Evolutionary conservation across 2,329 filamentous ascomycete species (phyloP).

Genomic region (Seiridium unicorne): DNA sequence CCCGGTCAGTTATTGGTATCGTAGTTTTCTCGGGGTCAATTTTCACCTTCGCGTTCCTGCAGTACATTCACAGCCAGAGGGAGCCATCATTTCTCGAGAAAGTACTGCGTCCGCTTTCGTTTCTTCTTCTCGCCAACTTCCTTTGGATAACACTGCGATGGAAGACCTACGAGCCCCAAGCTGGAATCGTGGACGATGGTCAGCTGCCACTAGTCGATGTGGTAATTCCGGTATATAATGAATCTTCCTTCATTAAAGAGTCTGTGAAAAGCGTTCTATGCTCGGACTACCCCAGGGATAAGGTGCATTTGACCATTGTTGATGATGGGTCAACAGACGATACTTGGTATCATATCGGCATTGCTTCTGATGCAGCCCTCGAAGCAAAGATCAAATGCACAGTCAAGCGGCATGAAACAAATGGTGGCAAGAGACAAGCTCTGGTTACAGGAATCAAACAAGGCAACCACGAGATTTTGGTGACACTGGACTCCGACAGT

Average conservation of each 20-base stretch:
- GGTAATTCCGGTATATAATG: conserved; percentile 3
- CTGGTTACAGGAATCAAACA: neutral
- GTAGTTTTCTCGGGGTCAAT: neutral
- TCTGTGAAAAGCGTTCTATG: neutral
- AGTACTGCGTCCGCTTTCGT: neutral
- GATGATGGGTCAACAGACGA: conserved; percentile 7
- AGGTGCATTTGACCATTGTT: neutral
- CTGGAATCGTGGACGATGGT: neutral
- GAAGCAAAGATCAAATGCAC: neutral
- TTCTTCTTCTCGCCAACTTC: neutral
- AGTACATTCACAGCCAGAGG: neutral
- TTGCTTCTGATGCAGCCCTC: neutral
- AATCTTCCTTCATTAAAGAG: neutral
- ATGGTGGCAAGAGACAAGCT: conserved; percentile 2
- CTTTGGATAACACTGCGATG: conserved; percentile 1
- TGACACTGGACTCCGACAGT: conserved; percentile 5
- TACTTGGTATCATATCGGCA: neutral
- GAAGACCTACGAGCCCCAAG: neutral
- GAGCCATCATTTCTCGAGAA: neutral
- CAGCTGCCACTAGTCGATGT: neutral
- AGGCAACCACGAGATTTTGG: neutral
- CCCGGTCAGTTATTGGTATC: neutral
- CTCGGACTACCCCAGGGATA: conserved; percentile 2
- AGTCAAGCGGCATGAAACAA: neutral
- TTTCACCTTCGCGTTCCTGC: neutral